phyloP scores from a whole-genome alignment of 2,329 filamentous ascomycete genomes.

The Stemphylium beticola region DNA sequence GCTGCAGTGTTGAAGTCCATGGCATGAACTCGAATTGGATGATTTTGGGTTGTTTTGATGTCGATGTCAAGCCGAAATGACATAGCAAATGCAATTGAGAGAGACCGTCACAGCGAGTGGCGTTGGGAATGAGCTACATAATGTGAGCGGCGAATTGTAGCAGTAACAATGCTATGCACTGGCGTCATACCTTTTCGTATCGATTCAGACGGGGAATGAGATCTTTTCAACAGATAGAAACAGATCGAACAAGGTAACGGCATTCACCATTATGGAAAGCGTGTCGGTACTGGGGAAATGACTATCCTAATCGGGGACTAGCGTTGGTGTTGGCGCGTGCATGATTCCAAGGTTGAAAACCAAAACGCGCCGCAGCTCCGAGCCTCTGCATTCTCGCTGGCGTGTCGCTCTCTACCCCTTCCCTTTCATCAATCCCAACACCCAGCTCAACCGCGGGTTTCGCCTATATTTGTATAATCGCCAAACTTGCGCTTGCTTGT shows the following conservation, averaged over 20 bases:
- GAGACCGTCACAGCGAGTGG: not conserved
- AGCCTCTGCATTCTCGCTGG: slow-evolving; percentile 9
- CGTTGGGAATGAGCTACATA: not conserved
- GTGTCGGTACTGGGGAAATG: slow-evolving; percentile 13
- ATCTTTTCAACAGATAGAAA: not conserved
- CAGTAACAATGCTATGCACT: not conserved
- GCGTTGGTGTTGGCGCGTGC: slow-evolving; percentile 17
- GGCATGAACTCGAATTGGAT: not conserved
- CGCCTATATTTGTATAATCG: slow-evolving; percentile 37
- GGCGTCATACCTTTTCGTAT: not conserved
- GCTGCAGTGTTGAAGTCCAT: slow-evolving; percentile 15
- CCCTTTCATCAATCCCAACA: slow-evolving; percentile 29
- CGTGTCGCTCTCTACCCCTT: slow-evolving; percentile 30
- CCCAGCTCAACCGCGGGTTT: slow-evolving; percentile 30
- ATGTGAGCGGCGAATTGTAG: not conserved
- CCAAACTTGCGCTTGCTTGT: slow-evolving; percentile 17
- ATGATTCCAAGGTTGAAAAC: slow-evolving; percentile 16
- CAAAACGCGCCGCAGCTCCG: slow-evolving; percentile 15
- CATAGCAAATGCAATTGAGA: not conserved
- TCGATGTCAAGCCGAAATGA: not conserved
- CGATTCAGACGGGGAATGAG: not conserved
- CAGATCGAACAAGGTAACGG: not conserved
- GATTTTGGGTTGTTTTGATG: too few species aligned
- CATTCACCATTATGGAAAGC: slow-evolving; percentile 15
- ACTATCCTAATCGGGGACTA: slow-evolving; percentile 20